Evolutionary conservation across 2,329 filamentous ascomycete species (phyloP).

Genomic region (Penicillium sp.): DNA sequence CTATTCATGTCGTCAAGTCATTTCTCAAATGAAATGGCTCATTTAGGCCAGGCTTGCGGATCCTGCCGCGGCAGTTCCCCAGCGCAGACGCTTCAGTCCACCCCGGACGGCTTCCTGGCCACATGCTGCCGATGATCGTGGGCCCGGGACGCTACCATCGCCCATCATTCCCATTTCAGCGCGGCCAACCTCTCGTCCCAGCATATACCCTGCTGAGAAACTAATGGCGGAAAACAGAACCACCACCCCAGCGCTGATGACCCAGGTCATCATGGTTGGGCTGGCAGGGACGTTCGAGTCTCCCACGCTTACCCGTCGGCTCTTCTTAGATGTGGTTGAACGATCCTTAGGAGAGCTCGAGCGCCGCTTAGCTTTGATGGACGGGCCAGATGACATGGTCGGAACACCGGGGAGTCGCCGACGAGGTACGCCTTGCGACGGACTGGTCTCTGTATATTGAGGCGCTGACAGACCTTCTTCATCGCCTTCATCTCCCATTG

Average conservation of each 20-base stretch:
- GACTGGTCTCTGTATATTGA: conserved; percentile 15
- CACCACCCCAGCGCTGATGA: conserved; percentile 59
- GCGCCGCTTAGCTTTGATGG: conserved; percentile 28
- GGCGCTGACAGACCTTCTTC: conserved; percentile 19
- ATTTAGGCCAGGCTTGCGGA: conserved; percentile 36
- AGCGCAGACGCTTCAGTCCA: conserved; percentile 41
- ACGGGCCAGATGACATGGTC: conserved; percentile 9
- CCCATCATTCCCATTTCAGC: conserved; percentile 42
- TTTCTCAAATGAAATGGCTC: conserved; percentile 1
- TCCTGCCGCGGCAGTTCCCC: conserved; percentile 36
- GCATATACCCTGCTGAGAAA: conserved; percentile 59
- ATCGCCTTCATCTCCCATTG: conserved; percentile 42
- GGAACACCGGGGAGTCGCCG: conserved; percentile 24
- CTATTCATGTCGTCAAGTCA: too few species aligned
- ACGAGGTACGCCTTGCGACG: conserved; percentile 19
- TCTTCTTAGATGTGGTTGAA: conserved; percentile 29
- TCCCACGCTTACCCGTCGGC: conserved; percentile 27
- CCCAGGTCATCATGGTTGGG: conserved; percentile 60
- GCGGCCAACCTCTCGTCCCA: conserved; percentile 54
- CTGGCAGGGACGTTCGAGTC: conserved; percentile 40
- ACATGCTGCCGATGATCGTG: conserved; percentile 36
- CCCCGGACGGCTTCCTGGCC: conserved; percentile 44
- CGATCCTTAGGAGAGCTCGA: conserved; percentile 39
- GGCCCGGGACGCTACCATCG: conserved; percentile 23
- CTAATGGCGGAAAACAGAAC: conserved; percentile 59